Evolutionary conservation across 352 stramenopile species (phyloP), one percentile per base, ranked within the genome.

Genomic region (Phytophthora capsici): DNA sequence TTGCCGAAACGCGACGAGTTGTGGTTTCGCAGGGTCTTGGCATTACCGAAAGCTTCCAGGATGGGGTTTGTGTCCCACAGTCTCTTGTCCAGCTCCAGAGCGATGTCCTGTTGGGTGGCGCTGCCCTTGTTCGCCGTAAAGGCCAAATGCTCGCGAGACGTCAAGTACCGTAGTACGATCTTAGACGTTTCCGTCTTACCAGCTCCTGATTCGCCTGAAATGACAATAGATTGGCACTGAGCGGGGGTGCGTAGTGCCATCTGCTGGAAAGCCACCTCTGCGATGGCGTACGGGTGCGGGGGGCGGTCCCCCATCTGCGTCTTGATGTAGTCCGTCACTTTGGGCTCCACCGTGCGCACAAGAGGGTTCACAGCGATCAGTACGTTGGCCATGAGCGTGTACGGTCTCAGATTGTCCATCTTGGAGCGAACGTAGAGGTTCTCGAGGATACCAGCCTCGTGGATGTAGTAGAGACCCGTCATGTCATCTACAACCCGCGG

Each of bases 141-240:
- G 5, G 82, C 70, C 53, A 94, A 54, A 63, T 94, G 82, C 57
- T 94, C 86, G 23, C 85, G 75, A 19, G 85, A 93, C 50, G 86
- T 93, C 34, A 97, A 63, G 78, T 97, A 95, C 1, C 86, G 77
- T 63, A 97, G 67, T 50, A 96, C 87, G 40, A 95, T 94, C 83
- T 96, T 96, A 40, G 82, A 93, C 51, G 87, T 95, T 64, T 96
- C 88, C 6, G 88, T 96, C 73, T 96, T 96, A 9, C 89, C 89
- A 14, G 89, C 89, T 48, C 89, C 89, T 1, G 84, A 94, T 57
- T 96, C 89, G 17, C 89, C 88, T 9, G 86, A 95, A 60, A 95
- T 94, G 51, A 95, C 80, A 64, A 96, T 95, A n/a, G 80, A 91
- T 63, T 96, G 88, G 60, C 84, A 93, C 43, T 94, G 83, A 37